Percentiles rank a stretch among this genome's conserved stretches.
phyloP scores from a whole-genome alignment of 345 rosid genomes.

The Brassica cretica region DNA sequence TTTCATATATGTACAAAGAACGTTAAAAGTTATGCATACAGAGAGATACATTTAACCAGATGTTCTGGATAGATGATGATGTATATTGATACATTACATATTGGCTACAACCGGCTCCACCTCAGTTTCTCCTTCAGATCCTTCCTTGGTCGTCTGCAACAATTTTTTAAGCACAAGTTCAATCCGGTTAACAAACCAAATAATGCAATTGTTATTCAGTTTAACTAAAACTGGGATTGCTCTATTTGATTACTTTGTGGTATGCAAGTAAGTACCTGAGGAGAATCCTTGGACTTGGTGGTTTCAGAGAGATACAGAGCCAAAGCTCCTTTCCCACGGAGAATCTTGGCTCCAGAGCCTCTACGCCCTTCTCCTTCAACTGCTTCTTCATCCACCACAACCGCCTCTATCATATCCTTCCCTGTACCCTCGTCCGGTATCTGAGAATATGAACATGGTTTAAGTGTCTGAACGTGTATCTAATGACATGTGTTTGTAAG shows the following conservation, averaged over 20 bases:
- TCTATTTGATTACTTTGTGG: neutral
- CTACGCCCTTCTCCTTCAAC: conserved; percentile 60
- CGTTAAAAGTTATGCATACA: conserved; percentile 38
- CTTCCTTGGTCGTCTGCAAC: conserved; percentile 54
- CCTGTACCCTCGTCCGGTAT: conserved; percentile 47
- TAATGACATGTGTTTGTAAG: neutral
- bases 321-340: conserved; percentile 81
- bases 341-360: conserved; percentile 73
- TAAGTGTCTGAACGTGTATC: too few relatives aligned
- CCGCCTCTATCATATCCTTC: conserved; percentile 76
- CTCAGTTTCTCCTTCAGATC: conserved; percentile 66
- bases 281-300: conserved; percentile 40
- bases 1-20: conserved; percentile 55
- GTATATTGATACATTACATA: conserved; percentile 47
- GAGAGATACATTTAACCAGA: conserved; percentile 33
- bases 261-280: conserved; percentile 25
- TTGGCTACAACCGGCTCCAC: conserved; percentile 78
- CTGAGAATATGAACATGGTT: neutral
- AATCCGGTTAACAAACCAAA: conserved; percentile 11
- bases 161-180: neutral
- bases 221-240: neutral
- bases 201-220: neutral
- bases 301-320: conserved; percentile 58
- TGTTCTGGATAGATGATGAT: neutral
- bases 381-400: conserved; percentile 84